Evolutionary conservation across 1,284 basidiomycete species (phyloP).

Genomic region (Rhizoctonia solani): DNA sequence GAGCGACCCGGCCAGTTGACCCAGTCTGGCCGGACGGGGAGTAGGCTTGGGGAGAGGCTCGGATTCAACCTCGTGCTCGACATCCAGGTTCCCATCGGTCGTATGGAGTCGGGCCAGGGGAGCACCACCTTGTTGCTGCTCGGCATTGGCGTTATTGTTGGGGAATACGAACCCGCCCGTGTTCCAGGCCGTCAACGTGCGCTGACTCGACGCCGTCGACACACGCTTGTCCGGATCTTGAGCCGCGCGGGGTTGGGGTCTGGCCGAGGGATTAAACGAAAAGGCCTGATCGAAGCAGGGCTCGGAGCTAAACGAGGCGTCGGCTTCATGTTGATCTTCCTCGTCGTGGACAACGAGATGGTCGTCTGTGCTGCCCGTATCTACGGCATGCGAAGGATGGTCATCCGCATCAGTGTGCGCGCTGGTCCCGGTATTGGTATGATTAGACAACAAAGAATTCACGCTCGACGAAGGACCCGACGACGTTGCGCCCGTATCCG

Average conservation of each 20-base stretch:
- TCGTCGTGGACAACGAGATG: background rate
- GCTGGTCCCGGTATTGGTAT: conserved; percentile 11
- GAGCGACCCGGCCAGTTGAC: conserved; percentile 11
- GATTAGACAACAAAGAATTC: conserved; percentile 8
- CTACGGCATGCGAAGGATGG: background rate
- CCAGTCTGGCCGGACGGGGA: conserved; percentile 11
- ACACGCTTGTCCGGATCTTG: conserved; percentile 32
- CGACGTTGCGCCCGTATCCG: conserved; percentile 11
- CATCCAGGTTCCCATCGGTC: background rate
- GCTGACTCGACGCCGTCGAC: conserved; percentile 32
- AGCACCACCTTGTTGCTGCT: too few relatives aligned
- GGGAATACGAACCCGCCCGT: conserved; percentile 19
- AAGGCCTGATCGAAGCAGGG: background rate
- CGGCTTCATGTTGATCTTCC: too few relatives aligned
- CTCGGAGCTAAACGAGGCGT: background rate
- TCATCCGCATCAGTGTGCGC: background rate
- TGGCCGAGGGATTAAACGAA: background rate
- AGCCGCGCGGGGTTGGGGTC: conserved; percentile 2
- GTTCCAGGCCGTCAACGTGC: conserved; percentile 23
- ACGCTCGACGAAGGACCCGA: conserved; percentile 32
- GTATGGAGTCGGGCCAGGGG: conserved; percentile 23
- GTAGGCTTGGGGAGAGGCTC: background rate
- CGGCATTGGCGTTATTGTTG: background rate
- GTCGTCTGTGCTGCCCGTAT: background rate
- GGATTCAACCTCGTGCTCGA: background rate